A percentile compares a stretch with the other conserved stretches of the same genome.
Conservation (phyloP, 805 yeast genomes). For the Teunomyces tritomae region DNA sequence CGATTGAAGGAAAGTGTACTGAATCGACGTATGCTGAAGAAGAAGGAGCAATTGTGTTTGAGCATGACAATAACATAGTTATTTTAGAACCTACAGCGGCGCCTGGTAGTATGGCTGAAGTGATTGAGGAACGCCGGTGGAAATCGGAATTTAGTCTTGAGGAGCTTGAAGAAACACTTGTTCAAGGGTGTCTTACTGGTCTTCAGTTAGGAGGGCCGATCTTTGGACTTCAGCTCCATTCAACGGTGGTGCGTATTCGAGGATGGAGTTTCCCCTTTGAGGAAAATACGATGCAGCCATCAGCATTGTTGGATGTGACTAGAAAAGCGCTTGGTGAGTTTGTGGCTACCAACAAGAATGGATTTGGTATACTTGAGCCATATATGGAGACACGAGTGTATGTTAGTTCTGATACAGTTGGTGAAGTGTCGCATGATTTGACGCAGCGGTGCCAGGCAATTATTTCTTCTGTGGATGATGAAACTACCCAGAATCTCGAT, state of each 20-base stretch:
- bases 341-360: conserved; percentile 17
- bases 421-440: conserved; percentile 81
- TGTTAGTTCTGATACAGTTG: conserved; percentile 70
- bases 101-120: conserved; percentile 20
- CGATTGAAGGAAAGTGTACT: conserved; percentile 36
- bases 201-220: conserved; percentile 67
- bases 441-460: conserved; percentile 74
- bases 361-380: conserved; percentile 75
- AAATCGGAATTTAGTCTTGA: conserved; percentile 46
- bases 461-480: conserved; percentile 72
- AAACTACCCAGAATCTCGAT: conserved; percentile 35
- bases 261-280: conserved; percentile 57
- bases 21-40: conserved; percentile 35
- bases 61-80: conserved; percentile 48
- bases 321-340: conserved; percentile 31
- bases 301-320: conserved; percentile 41
- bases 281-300: conserved; percentile 27
- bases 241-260: conserved; percentile 54
- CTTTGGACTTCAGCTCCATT: conserved; percentile 57
- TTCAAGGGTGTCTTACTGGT: conserved; percentile 59
- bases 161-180: conserved; percentile 50
- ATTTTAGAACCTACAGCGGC: conserved; percentile 34
- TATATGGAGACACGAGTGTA: conserved; percentile 73
- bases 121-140: conserved; percentile 45
- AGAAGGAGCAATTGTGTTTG: conserved; percentile 37